Percentiles rank a stretch among this genome's conserved stretches.
Evolutionary conservation across 2,329 filamentous ascomycete genomes (phyloP).

Genomic region (Fusarium sp.): DNA sequence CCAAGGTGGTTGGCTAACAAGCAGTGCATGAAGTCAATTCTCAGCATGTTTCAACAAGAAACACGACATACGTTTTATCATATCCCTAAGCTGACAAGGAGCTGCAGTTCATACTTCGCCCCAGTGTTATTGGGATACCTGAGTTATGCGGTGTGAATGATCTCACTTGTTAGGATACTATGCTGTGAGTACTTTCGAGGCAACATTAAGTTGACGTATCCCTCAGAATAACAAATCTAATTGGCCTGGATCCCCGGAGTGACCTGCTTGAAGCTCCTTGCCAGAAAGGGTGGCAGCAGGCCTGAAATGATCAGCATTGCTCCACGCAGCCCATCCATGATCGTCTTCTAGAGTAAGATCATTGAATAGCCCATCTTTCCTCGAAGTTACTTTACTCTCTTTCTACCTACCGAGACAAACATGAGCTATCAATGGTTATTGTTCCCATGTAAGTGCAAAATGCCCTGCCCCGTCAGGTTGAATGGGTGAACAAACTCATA

Average conservation of each 20-base stretch:
- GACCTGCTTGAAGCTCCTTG: no score
- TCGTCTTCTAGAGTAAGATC: not conserved
- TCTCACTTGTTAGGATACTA: no score
- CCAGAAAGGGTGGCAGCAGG: not conserved
- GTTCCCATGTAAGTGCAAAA: not conserved
- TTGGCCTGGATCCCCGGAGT: no score
- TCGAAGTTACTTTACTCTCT: not conserved
- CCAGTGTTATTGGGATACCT: no score
- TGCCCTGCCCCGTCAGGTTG: no score
- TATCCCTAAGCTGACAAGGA: no score
- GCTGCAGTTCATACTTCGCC: no score
- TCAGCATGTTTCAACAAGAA: not conserved
- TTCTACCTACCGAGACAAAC: not conserved
- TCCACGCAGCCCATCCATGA: not conserved
- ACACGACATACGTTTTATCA: not conserved
- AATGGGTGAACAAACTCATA: no score
- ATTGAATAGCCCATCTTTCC: not conserved
- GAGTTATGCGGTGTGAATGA: no score
- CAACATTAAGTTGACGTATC: no score
- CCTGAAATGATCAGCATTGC: not conserved
- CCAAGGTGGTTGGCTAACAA: not conserved
- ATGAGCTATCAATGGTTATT: not conserved
- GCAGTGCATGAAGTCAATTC: not conserved
- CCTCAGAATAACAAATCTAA: no score
- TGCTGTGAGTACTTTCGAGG: no score